These are phyloP conservation scores for Chaetomium sp. DNA, from an alignment of 2,329 filamentous ascomycete species.

Conservation along the genomic window DNA sequence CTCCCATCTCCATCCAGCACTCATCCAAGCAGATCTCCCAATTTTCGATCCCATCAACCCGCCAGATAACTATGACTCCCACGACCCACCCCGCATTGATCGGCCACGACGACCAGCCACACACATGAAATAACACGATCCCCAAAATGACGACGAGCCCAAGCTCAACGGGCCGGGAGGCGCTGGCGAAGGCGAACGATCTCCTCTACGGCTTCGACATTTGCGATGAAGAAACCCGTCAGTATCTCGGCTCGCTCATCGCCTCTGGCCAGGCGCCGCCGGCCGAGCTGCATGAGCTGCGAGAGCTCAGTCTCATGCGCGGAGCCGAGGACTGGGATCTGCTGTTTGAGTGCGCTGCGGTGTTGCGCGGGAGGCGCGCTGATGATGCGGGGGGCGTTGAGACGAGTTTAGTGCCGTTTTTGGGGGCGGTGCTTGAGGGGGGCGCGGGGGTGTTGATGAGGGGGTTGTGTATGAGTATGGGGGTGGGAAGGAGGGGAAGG, in stretches of 20 bases:
- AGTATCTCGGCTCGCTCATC: conserved; percentile 37
- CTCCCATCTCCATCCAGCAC: not conserved
- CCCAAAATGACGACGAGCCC: not conserved
- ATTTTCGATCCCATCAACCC: not conserved
- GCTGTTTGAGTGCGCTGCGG: conserved; percentile 39
- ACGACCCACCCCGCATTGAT: not conserved
- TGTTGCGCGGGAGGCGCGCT: conserved; percentile 33
- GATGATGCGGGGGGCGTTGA: not conserved
- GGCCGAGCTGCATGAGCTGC: conserved; percentile 37
- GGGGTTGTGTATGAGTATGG: not conserved
- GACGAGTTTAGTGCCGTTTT: conserved; percentile 25
- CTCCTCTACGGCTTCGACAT: conserved; percentile 42
- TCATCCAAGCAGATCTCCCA: not conserved
- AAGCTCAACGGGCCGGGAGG: not conserved
- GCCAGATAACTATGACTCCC: not conserved
- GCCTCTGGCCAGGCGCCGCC: conserved; percentile 33
- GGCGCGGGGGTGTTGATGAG: no score
- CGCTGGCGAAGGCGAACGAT: conserved; percentile 26
- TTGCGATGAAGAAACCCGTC: conserved; percentile 33
- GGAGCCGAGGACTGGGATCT: conserved; percentile 42
- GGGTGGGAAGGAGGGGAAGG: no score
- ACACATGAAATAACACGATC: not conserved
- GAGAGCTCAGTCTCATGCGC: conserved; percentile 37
- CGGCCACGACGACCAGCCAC: not conserved
- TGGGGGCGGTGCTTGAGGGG: conserved; percentile 17